These are phyloP conservation scores for Aureobasidium melanogenum DNA, from an alignment of 2,329 filamentous ascomycete genomes.

Conservation along the genomic window DNA sequence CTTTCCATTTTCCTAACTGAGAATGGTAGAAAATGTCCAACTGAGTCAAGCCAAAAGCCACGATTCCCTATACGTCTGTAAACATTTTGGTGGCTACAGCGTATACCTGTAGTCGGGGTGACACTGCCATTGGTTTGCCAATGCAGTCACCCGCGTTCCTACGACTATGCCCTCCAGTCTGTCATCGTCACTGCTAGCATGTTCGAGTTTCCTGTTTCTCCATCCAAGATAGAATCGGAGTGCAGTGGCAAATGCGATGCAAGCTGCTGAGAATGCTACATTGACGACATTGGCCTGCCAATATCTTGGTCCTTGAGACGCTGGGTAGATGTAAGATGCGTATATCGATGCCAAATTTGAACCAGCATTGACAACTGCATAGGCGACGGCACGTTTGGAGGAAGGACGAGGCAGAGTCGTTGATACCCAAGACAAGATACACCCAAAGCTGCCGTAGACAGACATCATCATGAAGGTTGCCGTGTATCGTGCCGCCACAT, in stretches of 20 bases:
- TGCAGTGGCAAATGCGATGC: neutral
- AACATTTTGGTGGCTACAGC: neutral
- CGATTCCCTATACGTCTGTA: too few relatives aligned
- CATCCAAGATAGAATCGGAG: neutral
- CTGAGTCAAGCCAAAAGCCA: too few relatives aligned
- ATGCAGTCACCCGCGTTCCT: neutral
- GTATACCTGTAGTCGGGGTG: neutral
- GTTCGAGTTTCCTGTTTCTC: neutral
- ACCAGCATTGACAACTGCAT: constrained; percentile 27
- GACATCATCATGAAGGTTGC: constrained; percentile 53
- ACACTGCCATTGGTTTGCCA: neutral
- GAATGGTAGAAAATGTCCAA: too few relatives aligned
- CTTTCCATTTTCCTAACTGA: too few relatives aligned
- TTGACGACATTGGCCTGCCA: neutral
- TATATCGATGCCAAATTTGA: constrained; percentile 29
- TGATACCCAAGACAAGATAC: constrained; percentile 22
- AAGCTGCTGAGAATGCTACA: neutral
- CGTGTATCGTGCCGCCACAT: constrained; percentile 28
- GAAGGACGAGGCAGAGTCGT: constrained; percentile 27
- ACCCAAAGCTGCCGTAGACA: constrained; percentile 15
- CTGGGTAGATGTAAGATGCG: constrained; percentile 10
- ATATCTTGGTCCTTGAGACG: neutral
- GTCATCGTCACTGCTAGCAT: neutral
- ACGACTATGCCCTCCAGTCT: neutral
- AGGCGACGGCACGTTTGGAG: constrained; percentile 25